Conservation (phyloP, 1,284 basidiomycete species). For the Porodaedalea pini region DNA sequence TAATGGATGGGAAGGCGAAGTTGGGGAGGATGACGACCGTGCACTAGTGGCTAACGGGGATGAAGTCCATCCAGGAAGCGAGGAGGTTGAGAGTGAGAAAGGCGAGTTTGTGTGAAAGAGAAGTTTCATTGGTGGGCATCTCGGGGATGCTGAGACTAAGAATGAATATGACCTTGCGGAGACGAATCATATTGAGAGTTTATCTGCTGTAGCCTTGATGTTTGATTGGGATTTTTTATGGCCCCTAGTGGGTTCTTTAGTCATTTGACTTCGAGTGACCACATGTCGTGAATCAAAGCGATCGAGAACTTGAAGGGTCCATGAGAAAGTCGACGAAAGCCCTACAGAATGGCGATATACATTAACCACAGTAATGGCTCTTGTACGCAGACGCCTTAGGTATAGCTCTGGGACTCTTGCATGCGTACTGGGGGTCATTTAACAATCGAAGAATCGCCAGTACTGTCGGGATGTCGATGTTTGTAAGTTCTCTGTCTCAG, state of each 20-base stretch:
- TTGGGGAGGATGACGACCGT: slow-evolving; percentile 54
- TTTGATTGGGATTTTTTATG: not conserved
- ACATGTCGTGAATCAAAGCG: not conserved
- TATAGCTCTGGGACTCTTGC: no score
- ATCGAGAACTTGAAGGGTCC: not conserved
- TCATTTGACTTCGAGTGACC: no score
- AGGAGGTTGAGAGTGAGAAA: slow-evolving; percentile 16
- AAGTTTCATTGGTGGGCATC: not conserved
- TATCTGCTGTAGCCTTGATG: not conserved
- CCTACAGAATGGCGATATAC: no score
- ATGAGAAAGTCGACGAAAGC: not conserved
- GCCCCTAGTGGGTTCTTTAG: not conserved
- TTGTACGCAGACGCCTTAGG: no score
- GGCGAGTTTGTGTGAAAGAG: slow-evolving; percentile 5
- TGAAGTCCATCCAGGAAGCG: slow-evolving; percentile 2
- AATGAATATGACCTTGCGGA: not conserved
- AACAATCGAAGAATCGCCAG: no score
- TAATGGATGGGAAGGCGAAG: slow-evolving; percentile 64
- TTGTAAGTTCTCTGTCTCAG: no score
- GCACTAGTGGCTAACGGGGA: slow-evolving; percentile 29
- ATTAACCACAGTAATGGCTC: no score
- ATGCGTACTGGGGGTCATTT: no score
- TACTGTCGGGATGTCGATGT: no score
- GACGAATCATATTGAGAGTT: not conserved
- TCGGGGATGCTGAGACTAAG: not conserved